phyloP scores from a whole-genome alignment of 2,329 filamentous ascomycete genomes.

The Pyrenochaeta sp. region DNA sequence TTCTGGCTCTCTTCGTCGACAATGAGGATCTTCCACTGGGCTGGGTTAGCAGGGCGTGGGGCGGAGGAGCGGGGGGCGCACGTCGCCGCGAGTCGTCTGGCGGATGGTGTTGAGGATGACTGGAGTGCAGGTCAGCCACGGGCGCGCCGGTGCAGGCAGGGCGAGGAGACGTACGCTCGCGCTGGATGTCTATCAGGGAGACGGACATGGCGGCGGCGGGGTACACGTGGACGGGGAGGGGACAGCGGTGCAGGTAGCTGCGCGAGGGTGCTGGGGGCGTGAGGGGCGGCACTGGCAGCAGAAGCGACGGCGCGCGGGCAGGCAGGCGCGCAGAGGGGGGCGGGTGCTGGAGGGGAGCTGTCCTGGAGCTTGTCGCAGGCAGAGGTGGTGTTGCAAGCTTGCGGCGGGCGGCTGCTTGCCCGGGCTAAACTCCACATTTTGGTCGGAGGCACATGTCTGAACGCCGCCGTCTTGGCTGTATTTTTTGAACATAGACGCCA shows the following conservation, averaged over 20 bases:
- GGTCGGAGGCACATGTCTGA: too few relatives aligned
- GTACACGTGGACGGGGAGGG: too few relatives aligned
- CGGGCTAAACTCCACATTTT: conserved; percentile 14
- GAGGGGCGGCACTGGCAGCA: too few relatives aligned
- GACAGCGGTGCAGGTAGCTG: too few relatives aligned
- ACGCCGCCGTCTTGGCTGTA: conserved; percentile 30
- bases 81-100: conserved; percentile 80
- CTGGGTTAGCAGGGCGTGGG: conserved; percentile 35
- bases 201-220: conserved; percentile 73
- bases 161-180: conserved; percentile 63
- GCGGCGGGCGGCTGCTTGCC: conserved; percentile 14
- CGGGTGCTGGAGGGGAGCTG: conserved; percentile 14
- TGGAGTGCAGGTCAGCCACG: conserved; percentile 45
- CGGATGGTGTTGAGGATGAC: conserved; percentile 78
- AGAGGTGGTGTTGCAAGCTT: conserved; percentile 19
- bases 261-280: conserved; percentile 1
- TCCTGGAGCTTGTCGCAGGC: conserved; percentile 31
- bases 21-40: conserved; percentile 94
- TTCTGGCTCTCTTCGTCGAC: conserved; percentile 84
- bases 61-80: conserved; percentile 54
- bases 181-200: conserved; percentile 86
- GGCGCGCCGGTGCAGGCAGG: neutral
- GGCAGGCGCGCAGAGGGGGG: too few relatives aligned
- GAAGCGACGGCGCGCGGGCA: too few relatives aligned
- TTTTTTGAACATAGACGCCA: too few relatives aligned